Evolutionary conservation across 176 grass and related monocot species (phyloP), one percentile per base, ranked within the genome.

Genomic region (Carex scoparia): DNA sequence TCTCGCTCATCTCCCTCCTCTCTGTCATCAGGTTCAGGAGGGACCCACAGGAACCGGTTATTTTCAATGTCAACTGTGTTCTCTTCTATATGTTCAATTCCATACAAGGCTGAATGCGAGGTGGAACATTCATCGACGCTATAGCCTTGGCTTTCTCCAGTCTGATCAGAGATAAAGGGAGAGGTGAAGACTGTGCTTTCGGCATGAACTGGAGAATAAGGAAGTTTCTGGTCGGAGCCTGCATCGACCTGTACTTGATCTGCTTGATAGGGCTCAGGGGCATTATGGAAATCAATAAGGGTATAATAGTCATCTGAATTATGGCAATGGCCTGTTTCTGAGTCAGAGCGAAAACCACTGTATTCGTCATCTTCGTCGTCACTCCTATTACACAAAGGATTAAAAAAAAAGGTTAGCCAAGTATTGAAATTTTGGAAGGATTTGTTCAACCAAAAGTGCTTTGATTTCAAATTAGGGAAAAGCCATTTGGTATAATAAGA

Each of bases 1-100:
- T 40, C 38, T 38, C 84, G 82, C 70, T 94, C 94, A 48, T 95
- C 96, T 88, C 94, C 95, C 56, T 95, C 96, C 87, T 98, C 95
- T 90, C 87, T 93, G 64, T 99, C 91, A 84, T 95, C 93, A 23
- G 96, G 89, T 66, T 99, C 96, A 7, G 96, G 96, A 84, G 90
- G 84, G 49, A 89, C 54, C 96, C 96, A 99, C 83, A 99, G 83
- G 87, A 81, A 88, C 46, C 61, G 58, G 80, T 95, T 95, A 83
- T 94, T 99, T 90, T 95, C 96, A 82, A 95, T 93, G 79, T 99
- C 96, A 62, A 95, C 85, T 51, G 90, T 87, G 48, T 99, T 94
- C 55, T 89, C 92, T 80, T 94, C 96, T 66, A 79, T 78, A 64
- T 88, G 56, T 78, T 95, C 88, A 87, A 94, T 87, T 61, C 93